These are phyloP conservation scores for Metroxylon sagu DNA, from an alignment of 176 grass and related monocot genomes.

Conservation along the genomic window DNA sequence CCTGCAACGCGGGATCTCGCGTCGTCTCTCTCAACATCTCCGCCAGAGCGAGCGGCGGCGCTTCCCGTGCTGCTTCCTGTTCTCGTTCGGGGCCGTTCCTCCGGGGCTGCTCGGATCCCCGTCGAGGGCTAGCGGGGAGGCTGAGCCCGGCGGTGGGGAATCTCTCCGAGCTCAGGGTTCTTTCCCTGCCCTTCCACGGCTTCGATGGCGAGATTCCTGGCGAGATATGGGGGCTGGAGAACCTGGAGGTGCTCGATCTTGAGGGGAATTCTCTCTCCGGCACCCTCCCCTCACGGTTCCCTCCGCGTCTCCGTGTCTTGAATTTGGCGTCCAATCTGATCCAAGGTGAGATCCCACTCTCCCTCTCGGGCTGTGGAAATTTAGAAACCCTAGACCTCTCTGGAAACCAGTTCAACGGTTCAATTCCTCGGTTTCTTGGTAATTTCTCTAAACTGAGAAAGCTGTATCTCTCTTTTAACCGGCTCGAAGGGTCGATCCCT, in stretches of 20 bases:
- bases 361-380: conserved; percentile 30
- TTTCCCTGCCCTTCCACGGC: conserved; percentile 27
- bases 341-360: conserved; percentile 57
- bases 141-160: conserved; percentile 1
- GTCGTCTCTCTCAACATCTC: conserved; percentile 55
- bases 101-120: conserved; percentile 8
- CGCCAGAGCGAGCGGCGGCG: not conserved
- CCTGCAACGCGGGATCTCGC: conserved; percentile 37
- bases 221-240: conserved; percentile 41
- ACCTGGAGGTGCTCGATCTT: conserved; percentile 44
- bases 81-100: not conserved
- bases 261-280: conserved; percentile 40
- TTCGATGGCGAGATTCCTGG: conserved; percentile 51
- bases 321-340: conserved; percentile 59
- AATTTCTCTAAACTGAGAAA: conserved; percentile 31
- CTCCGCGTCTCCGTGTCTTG: conserved; percentile 41
- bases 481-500: conserved; percentile 63
- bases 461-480: conserved; percentile 62
- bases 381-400: conserved; percentile 72
- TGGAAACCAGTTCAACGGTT: conserved; percentile 65
- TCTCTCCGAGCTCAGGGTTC: not conserved
- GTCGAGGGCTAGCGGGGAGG: not conserved
- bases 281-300: conserved; percentile 32
- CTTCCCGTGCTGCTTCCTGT: not conserved
- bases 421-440: conserved; percentile 41